Evolutionary conservation across 352 stramenopile species (phyloP).

Genomic region (Globisporangium canariense): DNA sequence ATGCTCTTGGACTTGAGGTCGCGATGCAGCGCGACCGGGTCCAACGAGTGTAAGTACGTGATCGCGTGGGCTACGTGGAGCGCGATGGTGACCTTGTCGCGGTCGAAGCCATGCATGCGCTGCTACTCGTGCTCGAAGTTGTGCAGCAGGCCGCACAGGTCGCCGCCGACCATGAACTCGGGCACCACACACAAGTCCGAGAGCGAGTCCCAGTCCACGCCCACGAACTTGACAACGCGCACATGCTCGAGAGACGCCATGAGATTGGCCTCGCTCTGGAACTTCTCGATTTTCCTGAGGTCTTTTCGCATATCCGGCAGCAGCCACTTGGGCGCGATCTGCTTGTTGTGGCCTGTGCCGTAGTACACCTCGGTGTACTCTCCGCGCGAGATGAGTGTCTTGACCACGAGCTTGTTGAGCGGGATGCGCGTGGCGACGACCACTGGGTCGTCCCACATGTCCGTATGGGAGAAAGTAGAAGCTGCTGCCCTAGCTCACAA

Average conservation of each 20-base stretch:
- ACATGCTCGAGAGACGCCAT: slow-evolving; percentile 41
- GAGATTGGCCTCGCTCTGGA: slow-evolving; percentile 53
- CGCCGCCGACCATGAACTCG: slow-evolving; percentile 60
- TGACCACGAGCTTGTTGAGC: slow-evolving; percentile 34
- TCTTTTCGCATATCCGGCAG: slow-evolving; percentile 39
- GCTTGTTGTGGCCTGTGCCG: slow-evolving; percentile 28
- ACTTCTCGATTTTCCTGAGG: slow-evolving; percentile 35
- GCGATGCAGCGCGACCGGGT: slow-evolving; percentile 35
- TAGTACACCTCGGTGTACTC: slow-evolving; percentile 57
- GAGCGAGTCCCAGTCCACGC: slow-evolving; percentile 55
- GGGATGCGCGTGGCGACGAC: slow-evolving; percentile 41
- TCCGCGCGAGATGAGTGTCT: slow-evolving; percentile 40
- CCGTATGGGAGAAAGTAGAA: slow-evolving; percentile 2
- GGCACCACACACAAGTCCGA: slow-evolving; percentile 55
- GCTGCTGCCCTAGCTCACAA: not conserved
- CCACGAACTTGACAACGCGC: slow-evolving; percentile 48
- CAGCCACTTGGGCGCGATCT: slow-evolving; percentile 52
- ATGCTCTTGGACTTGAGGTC: slow-evolving; percentile 58
- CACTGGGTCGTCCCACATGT: slow-evolving; percentile 38
- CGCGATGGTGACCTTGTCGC: slow-evolving; percentile 37
- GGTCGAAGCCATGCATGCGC: slow-evolving; percentile 32
- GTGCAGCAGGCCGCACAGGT: slow-evolving; percentile 42
- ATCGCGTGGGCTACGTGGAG: slow-evolving; percentile 37
- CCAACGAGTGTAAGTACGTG: slow-evolving; percentile 43
- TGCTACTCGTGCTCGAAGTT: slow-evolving; percentile 22